Conservation (phyloP, 2,329 filamentous ascomycete species). For the Penicillium paneum region DNA sequence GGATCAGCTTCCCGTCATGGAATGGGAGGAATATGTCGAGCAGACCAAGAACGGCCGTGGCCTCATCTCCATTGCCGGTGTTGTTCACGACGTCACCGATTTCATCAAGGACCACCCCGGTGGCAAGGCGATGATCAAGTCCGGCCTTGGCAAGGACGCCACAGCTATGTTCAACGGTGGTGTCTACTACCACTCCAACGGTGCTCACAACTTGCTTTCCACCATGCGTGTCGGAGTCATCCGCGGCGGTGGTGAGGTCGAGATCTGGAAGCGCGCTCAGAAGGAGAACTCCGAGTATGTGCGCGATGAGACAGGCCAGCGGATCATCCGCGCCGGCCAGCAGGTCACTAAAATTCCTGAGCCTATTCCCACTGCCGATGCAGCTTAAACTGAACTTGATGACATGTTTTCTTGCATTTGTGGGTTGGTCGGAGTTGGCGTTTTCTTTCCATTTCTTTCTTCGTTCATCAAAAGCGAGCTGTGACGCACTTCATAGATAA, state of each 20-base stretch:
- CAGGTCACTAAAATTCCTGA: slow-evolving; percentile 81
- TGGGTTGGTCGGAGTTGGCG: slow-evolving; percentile 20
- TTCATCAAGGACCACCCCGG: slow-evolving; percentile 91
- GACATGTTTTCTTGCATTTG: slow-evolving; percentile 25
- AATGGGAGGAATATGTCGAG: slow-evolving; percentile 81
- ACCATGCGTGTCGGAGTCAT: slow-evolving; percentile 87
- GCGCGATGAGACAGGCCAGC: slow-evolving; percentile 75
- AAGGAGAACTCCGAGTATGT: slow-evolving; percentile 73
- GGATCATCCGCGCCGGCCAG: slow-evolving; percentile 78
- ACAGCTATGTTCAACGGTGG: slow-evolving; percentile 90
- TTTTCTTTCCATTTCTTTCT: slow-evolving; percentile 11
- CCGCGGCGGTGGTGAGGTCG: slow-evolving; percentile 80
- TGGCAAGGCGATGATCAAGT: slow-evolving; percentile 80
- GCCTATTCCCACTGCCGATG: slow-evolving; percentile 78
- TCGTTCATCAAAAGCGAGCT: slow-evolving; percentile 20
- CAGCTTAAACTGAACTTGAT: slow-evolving; percentile 51
- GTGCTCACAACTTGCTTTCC: slow-evolving; percentile 81
- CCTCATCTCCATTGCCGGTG: slow-evolving; percentile 74
- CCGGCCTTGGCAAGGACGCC: slow-evolving; percentile 80
- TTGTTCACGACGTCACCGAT: slow-evolving; percentile 78
- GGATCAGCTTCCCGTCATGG: slow-evolving; percentile 78
- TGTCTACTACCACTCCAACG: slow-evolving; percentile 86
- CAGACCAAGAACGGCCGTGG: slow-evolving; percentile 74
- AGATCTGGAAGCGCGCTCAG: slow-evolving; percentile 88
- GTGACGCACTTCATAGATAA: slow-evolving; percentile 22